Base-by-base conservation (phyloP, 2,329 filamentous ascomycete species). In the Knoxdaviesia capensis region DNA sequence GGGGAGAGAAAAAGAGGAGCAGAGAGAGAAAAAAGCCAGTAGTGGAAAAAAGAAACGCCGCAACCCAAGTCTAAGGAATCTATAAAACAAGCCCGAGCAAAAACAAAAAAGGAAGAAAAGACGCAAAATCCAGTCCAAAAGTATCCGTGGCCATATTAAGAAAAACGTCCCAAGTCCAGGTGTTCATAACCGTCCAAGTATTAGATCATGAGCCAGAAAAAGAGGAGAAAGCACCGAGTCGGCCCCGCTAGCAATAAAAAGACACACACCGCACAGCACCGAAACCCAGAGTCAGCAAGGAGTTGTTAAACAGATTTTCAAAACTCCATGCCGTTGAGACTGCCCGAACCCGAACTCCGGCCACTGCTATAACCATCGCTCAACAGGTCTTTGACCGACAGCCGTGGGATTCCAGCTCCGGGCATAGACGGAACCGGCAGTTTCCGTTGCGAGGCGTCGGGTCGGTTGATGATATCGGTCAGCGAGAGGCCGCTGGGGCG, bases 341-440 rank as follows among this genome's bases (percentile, higher is more conserved):
- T 93, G 53, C 78, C 84, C 38, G 71, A 75, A 36, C 80, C 72
- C 38, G 83, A 90, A 44, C 80, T 87, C 49, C 77, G 76, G 42
- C 82, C 81, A 20, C 20, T 20, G 47, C 82, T 87, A 40, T 71
- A 68, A 54, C 77, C 42, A 1, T 74, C 68, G 47, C 79, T 79
- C 45, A 93, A 64, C 43, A 94, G 69, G 52, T 94, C 88, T 51
- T 88, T 81, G 5, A 92, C 79, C 2, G 81, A 81, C 37, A 93
- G 80, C 58, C 90, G 90, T 4, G 38, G 38, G 33, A 11, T 38
- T 38, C 29, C 30, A 39, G 20, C 36, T 37, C 9, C 20, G 43
- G 85, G 84, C n/a, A 87, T 73, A 60, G 88, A 83, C 5, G 86
- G 86, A 10, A 94, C 82, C 0, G 88, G 88, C 11, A 96, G 67